Evolutionary conservation across 208 protist species (phyloP), one percentile per base, ranked within the genome.

Genomic region (Trypanosoma avium): DNA sequence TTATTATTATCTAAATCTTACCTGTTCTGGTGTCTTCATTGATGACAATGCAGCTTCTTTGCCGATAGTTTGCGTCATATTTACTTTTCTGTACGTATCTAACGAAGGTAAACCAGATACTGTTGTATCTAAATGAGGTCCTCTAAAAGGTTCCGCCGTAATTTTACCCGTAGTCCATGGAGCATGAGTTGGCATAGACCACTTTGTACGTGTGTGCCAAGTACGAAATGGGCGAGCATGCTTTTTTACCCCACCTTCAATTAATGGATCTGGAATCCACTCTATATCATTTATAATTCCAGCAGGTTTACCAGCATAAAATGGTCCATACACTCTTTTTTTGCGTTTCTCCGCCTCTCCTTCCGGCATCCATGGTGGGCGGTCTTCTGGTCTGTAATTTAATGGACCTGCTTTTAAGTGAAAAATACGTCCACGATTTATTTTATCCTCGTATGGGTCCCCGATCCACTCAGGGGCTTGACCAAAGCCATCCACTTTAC

Each of bases 161-260:
- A 75, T 65, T 60, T 88, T 64, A 17, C 90, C 90, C 2, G 87
- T 84, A 24, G 77, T 77, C 88, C 90, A 96, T 47, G 90, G 85
- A 27, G 90, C 88, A 64, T 82, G 53, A 35, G 76, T 81, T 35
- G 90, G 90, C 90, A 94, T 94, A 29, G 82, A 91, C 78, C 80
- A 90, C 73, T 96, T 96, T 48, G 86, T 91, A 42, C 78, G 67
- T 12, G 90, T 96, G 73, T 96, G 85, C 86, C 87, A 96, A 33
- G 87, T 96, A 27, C 84, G 78, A 77, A 96, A 93, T 12, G 87
- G 90, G 27, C 82, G 70, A 19, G 67, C 52, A 4, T 78, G 50
- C 56, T 74, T 77, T 65, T 83, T 82, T 42, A 96, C 76, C 24
- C 59, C 40, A 10, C 60, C 75, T 59, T 88, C 80, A 61, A 84